Evolutionary conservation across 768 basidiomycete species (phyloP).

Genomic region (Tricholoma furcatifolium): DNA sequence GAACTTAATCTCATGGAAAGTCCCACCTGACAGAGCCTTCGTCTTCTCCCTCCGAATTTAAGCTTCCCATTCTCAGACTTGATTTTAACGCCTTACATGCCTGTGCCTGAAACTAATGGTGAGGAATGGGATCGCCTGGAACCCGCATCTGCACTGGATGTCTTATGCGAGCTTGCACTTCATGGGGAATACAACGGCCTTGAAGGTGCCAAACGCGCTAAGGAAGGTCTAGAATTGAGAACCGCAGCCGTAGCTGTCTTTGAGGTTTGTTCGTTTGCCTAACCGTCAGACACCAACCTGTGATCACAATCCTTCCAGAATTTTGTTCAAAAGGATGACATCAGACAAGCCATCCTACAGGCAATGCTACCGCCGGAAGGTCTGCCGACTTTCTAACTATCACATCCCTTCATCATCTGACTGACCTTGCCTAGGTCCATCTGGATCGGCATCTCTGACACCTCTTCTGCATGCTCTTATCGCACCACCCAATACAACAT

Average conservation of each 20-base stretch:
- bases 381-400: conserved; percentile 13
- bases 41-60: conserved; percentile 43
- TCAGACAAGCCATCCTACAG: conserved; percentile 65
- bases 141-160: conserved; percentile 76
- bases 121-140: conserved; percentile 94
- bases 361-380: conserved; percentile 65
- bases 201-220: conserved; percentile 53
- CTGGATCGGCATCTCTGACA: conserved; percentile 49
- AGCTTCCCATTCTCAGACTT: conserved; percentile 68
- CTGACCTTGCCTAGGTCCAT: conserved; percentile 20
- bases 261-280: conserved; percentile 50
- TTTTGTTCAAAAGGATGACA: conserved; percentile 73
- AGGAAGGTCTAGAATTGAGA: conserved; percentile 72
- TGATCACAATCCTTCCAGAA: conserved; percentile 42
- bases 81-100: conserved; percentile 69
- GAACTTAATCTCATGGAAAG: conserved; percentile 13
- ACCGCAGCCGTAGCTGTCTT: conserved; percentile 79
- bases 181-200: conserved; percentile 87
- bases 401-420: background rate
- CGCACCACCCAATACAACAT: conserved; percentile 55
- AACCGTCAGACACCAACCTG: background rate
- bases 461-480: conserved; percentile 72
- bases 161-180: conserved; percentile 75
- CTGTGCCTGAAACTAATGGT: conserved; percentile 79
- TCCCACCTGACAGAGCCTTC: conserved; percentile 37